Evolutionary conservation across 2,329 filamentous ascomycete genomes (phyloP).

Genomic region (Phyllosticta citrichinensis): DNA sequence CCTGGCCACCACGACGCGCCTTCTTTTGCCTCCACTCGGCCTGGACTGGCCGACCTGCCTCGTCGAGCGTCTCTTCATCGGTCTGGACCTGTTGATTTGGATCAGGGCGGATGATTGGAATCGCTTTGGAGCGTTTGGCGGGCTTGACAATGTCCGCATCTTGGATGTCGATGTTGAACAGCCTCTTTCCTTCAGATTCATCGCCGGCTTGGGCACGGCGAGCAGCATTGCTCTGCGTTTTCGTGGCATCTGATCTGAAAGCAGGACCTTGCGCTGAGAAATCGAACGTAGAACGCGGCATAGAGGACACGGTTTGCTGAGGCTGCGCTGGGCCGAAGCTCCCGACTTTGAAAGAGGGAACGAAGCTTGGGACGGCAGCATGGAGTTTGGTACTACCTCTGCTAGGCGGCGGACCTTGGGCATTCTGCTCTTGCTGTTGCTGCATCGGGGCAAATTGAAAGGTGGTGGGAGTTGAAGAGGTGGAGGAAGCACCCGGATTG

Average conservation of each 20-base stretch:
- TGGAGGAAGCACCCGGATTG: constrained; percentile 36
- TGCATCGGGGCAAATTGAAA: constrained; percentile 32
- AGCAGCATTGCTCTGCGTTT: constrained; percentile 26
- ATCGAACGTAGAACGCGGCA: constrained; percentile 11
- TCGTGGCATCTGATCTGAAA: constrained; percentile 21
- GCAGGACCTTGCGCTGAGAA: constrained; percentile 13
- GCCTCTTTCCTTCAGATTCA: neutral
- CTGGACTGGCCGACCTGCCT: constrained; percentile 53
- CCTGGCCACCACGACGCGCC: constrained; percentile 52
- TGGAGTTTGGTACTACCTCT: constrained; percentile 51
- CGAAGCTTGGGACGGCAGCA: constrained; percentile 60
- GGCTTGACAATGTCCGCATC: constrained; percentile 56
- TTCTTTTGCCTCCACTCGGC: constrained; percentile 65
- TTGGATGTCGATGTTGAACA: constrained; percentile 24
- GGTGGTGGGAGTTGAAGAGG: constrained; percentile 38
- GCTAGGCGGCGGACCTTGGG: constrained; percentile 34
- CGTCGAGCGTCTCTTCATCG: constrained; percentile 39
- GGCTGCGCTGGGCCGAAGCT: constrained; percentile 1
- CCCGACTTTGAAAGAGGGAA: constrained; percentile 39
- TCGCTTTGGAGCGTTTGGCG: constrained; percentile 65
- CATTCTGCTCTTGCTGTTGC: constrained; percentile 11
- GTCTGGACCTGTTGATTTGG: constrained; percentile 21
- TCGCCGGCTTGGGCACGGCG: neutral
- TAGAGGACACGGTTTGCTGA: constrained; percentile 1
- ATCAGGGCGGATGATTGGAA: constrained; percentile 66